These are phyloP conservation scores for Globisporangium yorkense DNA, from an alignment of 352 stramenopile genomes.

Conservation along the genomic window DNA sequence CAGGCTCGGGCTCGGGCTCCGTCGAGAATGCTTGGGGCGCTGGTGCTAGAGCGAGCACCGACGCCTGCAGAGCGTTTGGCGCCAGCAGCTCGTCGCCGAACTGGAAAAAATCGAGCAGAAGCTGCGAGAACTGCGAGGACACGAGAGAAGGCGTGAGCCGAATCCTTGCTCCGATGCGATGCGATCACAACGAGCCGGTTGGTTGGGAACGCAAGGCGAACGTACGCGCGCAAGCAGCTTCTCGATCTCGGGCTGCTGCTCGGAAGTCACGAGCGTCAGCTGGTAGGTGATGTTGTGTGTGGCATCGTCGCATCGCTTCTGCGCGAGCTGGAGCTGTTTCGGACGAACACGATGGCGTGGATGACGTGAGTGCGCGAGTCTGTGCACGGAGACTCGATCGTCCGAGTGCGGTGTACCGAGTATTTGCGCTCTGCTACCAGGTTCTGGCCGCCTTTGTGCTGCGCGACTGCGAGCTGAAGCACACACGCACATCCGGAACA, in stretches of 20 bases:
- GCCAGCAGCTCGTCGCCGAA: slow-evolving; percentile 8
- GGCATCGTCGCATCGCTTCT: slow-evolving; percentile 4
- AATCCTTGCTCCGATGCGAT: too few species aligned
- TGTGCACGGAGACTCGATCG: background rate
- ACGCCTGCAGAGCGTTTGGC: background rate
- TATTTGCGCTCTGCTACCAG: slow-evolving; percentile 50
- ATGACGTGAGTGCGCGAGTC: background rate
- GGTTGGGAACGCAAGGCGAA: too few species aligned
- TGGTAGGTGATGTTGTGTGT: slow-evolving; percentile 17
- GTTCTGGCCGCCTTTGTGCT: slow-evolving; percentile 57
- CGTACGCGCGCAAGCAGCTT: slow-evolving; percentile 18
- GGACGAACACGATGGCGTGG: background rate
- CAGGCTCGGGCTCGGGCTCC: background rate
- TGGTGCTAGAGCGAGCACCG: background rate
- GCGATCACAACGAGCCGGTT: too few species aligned
- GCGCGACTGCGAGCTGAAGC: slow-evolving; percentile 37
- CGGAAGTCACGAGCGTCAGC: slow-evolving; percentile 15
- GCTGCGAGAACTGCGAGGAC: slow-evolving; percentile 9
- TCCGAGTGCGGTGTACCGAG: slow-evolving; percentile 21
- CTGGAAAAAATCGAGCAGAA: slow-evolving; percentile 8
- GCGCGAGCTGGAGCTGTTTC: slow-evolving; percentile 7
- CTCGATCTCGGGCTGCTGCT: slow-evolving; percentile 23
- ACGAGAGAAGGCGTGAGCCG: too few species aligned
- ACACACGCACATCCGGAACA: background rate
- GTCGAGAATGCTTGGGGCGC: background rate